Evolutionary conservation across 208 protist genomes (phyloP), one percentile per base, ranked within the genome.

Genomic region (Plasmodiophora brassicae): DNA sequence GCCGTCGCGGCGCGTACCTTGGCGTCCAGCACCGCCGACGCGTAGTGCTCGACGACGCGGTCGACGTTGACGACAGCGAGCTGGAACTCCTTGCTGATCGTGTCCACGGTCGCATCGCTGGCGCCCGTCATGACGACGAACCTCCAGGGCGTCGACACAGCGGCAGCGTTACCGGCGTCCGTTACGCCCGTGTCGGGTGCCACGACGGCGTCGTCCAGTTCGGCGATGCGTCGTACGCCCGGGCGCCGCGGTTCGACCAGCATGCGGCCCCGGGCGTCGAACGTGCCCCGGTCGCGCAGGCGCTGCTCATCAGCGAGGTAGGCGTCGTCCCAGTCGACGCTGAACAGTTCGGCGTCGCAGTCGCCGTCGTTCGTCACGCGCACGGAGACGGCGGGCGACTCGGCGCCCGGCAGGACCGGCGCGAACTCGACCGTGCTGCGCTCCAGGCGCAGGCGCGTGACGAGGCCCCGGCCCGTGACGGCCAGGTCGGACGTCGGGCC

Each of bases 281-380:
- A 35, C 45, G 46, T 71, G 32, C 95, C 50, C 0, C 91, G 91
- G 54, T 89, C 88, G 8, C 91, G 90, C 46, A 97, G 87, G 41
- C 96, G 90, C 41, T 90, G 72, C 44, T 94, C 87, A 87, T 97
- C 95, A 38, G 92, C 65, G 0, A 88, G 78, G 89, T 95, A 89
- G 50, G 91, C 88, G 35, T 87, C 46, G 91, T 98, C 96, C 32
- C 94, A 93, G 36, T 96, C 93, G 60, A 93, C 84, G 71, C 87
- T 93, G 92, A 93, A 97, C 57, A 98, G 89, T 93, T 98, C 95
- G 10, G 97, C 92, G 0, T 94, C 90, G 46, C 57, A 50, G 8
- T 95, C 93, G 54, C 46, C 83, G 22, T 84, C 44, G 57, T 91
- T 91, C 46, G 39, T 45, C 28, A 97, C 87, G 22, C 78, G 93